Evolutionary conservation across 2,329 filamentous ascomycete genomes (phyloP), one percentile per base, ranked within the genome.

Genomic region (Aspergillus alliaceus): DNA sequence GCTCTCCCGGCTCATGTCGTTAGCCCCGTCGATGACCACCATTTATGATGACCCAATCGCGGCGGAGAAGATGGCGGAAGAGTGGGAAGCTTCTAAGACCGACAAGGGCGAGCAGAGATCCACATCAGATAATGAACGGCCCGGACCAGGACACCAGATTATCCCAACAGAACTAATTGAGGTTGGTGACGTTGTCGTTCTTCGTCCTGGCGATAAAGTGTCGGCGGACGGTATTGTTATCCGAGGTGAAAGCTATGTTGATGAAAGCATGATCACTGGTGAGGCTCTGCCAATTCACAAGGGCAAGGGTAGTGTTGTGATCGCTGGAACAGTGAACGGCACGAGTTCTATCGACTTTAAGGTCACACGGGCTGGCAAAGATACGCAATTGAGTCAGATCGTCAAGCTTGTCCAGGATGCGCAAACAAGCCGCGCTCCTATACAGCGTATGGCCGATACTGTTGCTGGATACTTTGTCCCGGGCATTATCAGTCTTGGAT

Each of bases 261-360:
- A 99, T 64, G 95, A 99, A 77, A 96, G 92, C 71, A 98, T 98
- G 93, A 93, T 99, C 49, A 99, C 95, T 6, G 95, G 95, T 63
- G 95, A 99, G 77, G 90, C 95, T 2, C 93, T 97, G 84, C 93
- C 95, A 0, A 92, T 98, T 34, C 86, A 91, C 67, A 99, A 99
- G 77, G 88, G 85, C 64, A 88, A 90, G 67, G 91, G 90, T 8
- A 87, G 86, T 64, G 77, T 85, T 42, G 80, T 99, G 56, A 95
- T 98, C 72, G 95, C 92, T 51, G 95, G 95, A 29, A 98, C 95
- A 2, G 93, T 99, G 69, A 99, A 99, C 71, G 91, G 93, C 24
- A 89, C 93, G 62, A 95, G 95, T 2, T 87, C 93, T 48, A 80
- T 97, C 37, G 95, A 98, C 72, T 95, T 98, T 75, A 87, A 90